Evolutionary conservation across 257 asterid genomes (phyloP), one percentile per base, ranked within the genome.

Genomic region (Lavandula angustifolia): DNA sequence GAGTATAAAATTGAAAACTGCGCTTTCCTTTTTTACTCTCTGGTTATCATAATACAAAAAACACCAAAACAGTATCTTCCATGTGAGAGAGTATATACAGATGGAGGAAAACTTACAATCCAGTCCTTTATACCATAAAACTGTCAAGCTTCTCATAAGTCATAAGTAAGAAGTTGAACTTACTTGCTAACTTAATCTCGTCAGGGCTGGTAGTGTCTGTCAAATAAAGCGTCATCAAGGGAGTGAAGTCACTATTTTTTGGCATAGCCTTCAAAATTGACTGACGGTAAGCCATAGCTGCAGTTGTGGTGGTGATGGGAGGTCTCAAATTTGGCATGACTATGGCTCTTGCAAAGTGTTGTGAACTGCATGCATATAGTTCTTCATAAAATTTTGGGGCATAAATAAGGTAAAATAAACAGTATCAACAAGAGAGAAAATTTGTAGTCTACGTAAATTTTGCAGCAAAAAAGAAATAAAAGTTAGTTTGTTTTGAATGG

Each of bases 201-300:
- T 56, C 64, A 57, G 96, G 97, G 57, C 79, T 84, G 38, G 94
- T 89, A 41, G 82, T 81, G 76, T 92, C 97, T 4, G 97, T 87
- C 82, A 92, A 78, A 79, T 92, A 92, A 78, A 92, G 95, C 64
- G 99, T 92, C 99, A 92, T 92, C 66, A 92, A 79, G 9, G 99
- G 99, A 66, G 70, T 80, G 81, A 92, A 89, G 74, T 68, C 73
- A 67, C 81, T 75, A 68, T 76, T 60, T 66, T 70, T 75, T 18
- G 96, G 96, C 69, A 87, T 64, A 67, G 89, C 84, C 68, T 84
- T 82, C 86, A 85, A 64, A 69, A 92, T 89, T 9, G 84, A 79
- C 44, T 84, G 78, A 46, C 82, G 86, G 60, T 92, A 92, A 60
- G 86, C 83, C 67, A 87, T 43, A 16, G 95, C 99, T 67, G 88